Conservation (phyloP, 202 grass and related monocot species). For the Panicum hallii region DNA sequence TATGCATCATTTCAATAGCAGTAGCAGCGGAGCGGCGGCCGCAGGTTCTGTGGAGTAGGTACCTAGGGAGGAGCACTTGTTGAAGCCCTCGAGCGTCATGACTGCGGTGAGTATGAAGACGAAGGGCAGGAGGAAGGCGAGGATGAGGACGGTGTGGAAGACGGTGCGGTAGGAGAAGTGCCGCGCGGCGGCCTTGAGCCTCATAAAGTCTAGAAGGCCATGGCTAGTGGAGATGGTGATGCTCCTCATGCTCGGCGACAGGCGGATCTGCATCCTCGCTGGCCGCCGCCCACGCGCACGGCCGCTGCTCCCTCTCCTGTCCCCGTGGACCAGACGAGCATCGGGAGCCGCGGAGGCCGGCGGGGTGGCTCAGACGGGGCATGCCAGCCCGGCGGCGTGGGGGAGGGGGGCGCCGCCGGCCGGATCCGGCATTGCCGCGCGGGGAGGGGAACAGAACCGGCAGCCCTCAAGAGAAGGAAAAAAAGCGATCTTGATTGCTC, state of each 20-base stretch:
- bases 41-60: neutral
- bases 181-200: conserved; percentile 87
- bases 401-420: conserved; percentile 27
- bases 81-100: conserved; percentile 93
- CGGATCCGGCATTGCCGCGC: conserved; percentile 77
- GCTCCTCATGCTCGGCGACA: conserved; percentile 99
- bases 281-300: conserved; percentile 15
- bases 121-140: conserved; percentile 92
- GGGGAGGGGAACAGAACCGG: neutral
- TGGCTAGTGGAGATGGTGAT: conserved; percentile 96
- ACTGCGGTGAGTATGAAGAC: conserved; percentile 95
- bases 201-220: conserved; percentile 95
- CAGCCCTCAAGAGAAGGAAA: neutral
- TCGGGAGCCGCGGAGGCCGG: conserved; percentile 20
- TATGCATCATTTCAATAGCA: neutral
- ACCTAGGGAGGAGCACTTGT: conserved; percentile 99
- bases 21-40: neutral
- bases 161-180: conserved; percentile 98
- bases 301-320: conserved; percentile 29
- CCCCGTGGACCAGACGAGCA: conserved; percentile 26
- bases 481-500: conserved; percentile 22
- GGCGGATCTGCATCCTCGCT: conserved; percentile 97
- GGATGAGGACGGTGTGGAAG: conserved; percentile 95
- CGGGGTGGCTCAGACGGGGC: conserved; percentile 1
- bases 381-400: conserved; percentile 15